A percentile compares a stretch with the other conserved stretches of the same genome.
Conservation (phyloP, 345 rosid genomes). For the Geranium brycei region DNA sequence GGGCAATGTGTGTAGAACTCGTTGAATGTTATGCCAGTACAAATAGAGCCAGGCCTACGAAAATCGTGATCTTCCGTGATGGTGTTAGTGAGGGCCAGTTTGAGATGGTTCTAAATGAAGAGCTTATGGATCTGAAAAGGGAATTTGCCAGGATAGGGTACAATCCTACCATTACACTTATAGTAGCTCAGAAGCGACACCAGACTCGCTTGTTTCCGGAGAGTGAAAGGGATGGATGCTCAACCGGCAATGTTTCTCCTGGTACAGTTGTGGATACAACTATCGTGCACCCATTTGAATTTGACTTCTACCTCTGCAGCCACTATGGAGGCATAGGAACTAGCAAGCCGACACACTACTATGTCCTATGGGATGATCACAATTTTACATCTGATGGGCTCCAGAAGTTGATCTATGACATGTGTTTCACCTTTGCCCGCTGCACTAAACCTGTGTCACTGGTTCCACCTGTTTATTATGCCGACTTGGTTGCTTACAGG, state of each 20-base stretch:
- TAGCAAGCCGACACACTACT: conserved; percentile 80
- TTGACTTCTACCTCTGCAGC: conserved; percentile 70
- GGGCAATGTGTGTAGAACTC: conserved; percentile 58
- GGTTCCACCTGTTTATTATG: too few species aligned
- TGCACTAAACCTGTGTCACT: conserved; percentile 46
- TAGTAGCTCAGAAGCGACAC: conserved; percentile 74
- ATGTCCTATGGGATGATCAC: conserved; percentile 65
- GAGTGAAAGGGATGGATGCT: conserved; percentile 23
- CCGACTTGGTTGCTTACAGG: too few species aligned
- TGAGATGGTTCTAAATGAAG: conserved; percentile 79
- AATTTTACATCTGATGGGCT: conserved; percentile 46
- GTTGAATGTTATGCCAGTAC: conserved; percentile 28
- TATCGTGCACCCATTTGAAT: conserved; percentile 63
- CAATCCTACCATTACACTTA: conserved; percentile 50
- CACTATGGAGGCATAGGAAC: conserved; percentile 72
- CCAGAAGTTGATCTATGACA: conserved; percentile 56
- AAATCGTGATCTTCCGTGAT: conserved; percentile 67
- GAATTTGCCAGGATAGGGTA: conserved; percentile 25
- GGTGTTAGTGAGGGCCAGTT: conserved; percentile 87
- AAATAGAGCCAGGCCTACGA: conserved; percentile 35
- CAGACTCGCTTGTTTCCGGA: conserved; percentile 61
- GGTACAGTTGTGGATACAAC: conserved; percentile 71
- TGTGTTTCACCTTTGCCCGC: conserved; percentile 80
- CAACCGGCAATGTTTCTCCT: conserved; percentile 45
- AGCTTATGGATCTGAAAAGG: conserved; percentile 37